These are phyloP conservation scores for Penicilliopsis zonata DNA, from an alignment of 495 filamentous ascomycete species.

Conservation along the genomic window DNA sequence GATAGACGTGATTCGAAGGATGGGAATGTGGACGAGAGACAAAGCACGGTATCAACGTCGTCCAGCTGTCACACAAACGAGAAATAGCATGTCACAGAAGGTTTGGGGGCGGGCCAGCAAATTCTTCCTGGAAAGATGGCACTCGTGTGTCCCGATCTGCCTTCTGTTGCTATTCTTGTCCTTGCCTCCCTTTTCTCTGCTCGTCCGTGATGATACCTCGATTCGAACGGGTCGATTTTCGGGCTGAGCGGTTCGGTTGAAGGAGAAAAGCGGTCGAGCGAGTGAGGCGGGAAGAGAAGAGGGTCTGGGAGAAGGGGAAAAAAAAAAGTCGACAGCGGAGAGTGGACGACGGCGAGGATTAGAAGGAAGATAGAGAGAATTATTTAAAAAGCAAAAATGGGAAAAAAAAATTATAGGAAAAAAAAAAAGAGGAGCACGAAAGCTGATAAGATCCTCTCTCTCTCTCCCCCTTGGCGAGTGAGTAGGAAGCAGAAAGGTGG, in stretches of 20 bases:
- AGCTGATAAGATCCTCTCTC: too few species aligned
- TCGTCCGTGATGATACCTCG: too few species aligned
- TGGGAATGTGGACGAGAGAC: slow-evolving; percentile 31
- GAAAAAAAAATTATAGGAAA: slow-evolving; percentile 6
- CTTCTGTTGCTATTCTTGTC: too few species aligned
- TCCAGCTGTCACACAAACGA: slow-evolving; percentile 34
- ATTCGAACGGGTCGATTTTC: too few species aligned
- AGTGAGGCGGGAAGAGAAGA: slow-evolving; percentile 8
- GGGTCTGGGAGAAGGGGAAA: slow-evolving; percentile 7
- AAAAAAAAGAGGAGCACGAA: too few species aligned
- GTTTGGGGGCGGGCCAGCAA: slow-evolving; percentile 2
- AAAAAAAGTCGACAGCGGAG: slow-evolving; percentile 7
- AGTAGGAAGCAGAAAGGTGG: too few species aligned
- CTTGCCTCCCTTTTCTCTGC: too few species aligned
- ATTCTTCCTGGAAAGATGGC: background rate
- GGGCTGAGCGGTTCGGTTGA: too few species aligned
- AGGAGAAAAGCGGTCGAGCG: slow-evolving; percentile 6
- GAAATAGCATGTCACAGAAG: slow-evolving; percentile 27
- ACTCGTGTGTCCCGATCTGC: too few species aligned
- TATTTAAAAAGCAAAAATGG: slow-evolving; percentile 5
- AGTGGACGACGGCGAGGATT: too few species aligned
- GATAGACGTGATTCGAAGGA: slow-evolving; percentile 21
- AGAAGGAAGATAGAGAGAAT: too few species aligned
- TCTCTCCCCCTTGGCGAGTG: too few species aligned
- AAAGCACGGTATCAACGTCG: slow-evolving; percentile 30